Evolutionary conservation across 176 grass and related monocot species (phyloP), one percentile per base, ranked within the genome.

Genomic region (Oryza australiensis): DNA sequence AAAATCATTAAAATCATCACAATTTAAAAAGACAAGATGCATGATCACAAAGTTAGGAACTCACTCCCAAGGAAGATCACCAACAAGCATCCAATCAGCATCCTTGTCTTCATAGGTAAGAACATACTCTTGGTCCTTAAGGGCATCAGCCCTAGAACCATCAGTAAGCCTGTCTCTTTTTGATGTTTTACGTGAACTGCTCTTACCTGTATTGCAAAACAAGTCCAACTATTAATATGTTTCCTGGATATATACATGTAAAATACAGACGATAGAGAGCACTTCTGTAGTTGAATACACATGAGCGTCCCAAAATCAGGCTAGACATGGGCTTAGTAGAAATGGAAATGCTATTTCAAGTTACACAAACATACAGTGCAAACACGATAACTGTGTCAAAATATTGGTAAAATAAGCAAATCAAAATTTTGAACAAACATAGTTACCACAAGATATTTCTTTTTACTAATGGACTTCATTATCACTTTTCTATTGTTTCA

Each of bases 21-120:
- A 14, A 59, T 68, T 34, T 33, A 3, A 46, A 85, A 66, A 72
- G 5, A 24, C 32, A 53, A 33, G 14, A 30, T 22, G 20, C 20
- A 65, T 77, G 30, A 80, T 76, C 13, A 82, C 0, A 30, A 62
- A 73, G 49, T 55, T 80, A 66, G 22, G 43, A 84, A 88, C 88
- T 94, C 78, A 94, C 92, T 86, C 71, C 92, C 92, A 94, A 23
- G 92, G 92, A 62, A 94, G 88, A 86, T 94, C 88, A 28, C 92
- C 92, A 41, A 94, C 88, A 2, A 94, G 92, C 92, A 94, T 94
- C 92, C 92, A 94, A 37, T 94, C 92, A 60, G 79, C 92, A 84
- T 94, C 92, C 27, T 86, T 91, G 80, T 91, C 92, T 83, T 94
- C 92, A 40, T 88, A 94, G 13, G 92, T 94, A 70, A 94, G 88